phyloP scores from a whole-genome alignment of 2,329 filamentous ascomycete species.

The Erysiphe neolycopersici region DNA sequence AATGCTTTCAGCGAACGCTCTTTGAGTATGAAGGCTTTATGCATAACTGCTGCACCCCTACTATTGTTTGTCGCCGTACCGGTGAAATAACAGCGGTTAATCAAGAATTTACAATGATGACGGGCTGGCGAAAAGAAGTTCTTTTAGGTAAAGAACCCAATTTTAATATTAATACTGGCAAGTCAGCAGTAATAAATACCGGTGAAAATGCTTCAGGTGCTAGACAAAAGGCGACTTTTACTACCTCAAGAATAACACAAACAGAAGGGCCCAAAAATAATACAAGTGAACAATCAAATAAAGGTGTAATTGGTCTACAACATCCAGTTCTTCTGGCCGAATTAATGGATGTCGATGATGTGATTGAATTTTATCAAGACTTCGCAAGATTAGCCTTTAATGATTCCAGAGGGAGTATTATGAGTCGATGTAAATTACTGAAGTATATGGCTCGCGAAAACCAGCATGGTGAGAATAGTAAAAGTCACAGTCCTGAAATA shows the following conservation, averaged over 20 bases:
- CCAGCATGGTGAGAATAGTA: conserved; percentile 4
- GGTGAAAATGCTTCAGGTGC: conserved; percentile 2
- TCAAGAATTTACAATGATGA: conserved; percentile 89
- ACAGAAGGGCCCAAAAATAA: conserved; percentile 7
- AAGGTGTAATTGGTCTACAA: conserved; percentile 20
- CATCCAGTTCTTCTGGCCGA: conserved; percentile 80
- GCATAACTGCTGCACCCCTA: conserved; percentile 66
- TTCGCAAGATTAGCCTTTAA: conserved; percentile 83
- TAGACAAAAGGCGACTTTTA: conserved; percentile 20
- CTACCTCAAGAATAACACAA: conserved; percentile 19
- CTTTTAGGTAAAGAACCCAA: conserved; percentile 72
- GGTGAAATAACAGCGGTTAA: conserved; percentile 89
- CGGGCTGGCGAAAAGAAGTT: conserved; percentile 79
- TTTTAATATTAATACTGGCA: conserved; percentile 47
- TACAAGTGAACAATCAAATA: conserved; percentile 2
- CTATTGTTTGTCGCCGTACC: conserved; percentile 71
- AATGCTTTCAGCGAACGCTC: conserved; percentile 77
- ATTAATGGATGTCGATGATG: conserved; percentile 75
- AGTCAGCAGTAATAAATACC: conserved; percentile 19
- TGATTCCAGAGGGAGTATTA: conserved; percentile 64
- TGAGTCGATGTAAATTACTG: conserved; percentile 58
- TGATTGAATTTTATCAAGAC: conserved; percentile 87
- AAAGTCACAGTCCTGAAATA: not conserved
- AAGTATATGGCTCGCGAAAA: conserved; percentile 61
- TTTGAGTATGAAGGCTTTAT: conserved; percentile 89